Percentiles rank a stretch among this genome's conserved stretches.
phyloP scores from a whole-genome alignment of 2,329 filamentous ascomycete genomes.

The Sclerotiophoma versabilis region DNA sequence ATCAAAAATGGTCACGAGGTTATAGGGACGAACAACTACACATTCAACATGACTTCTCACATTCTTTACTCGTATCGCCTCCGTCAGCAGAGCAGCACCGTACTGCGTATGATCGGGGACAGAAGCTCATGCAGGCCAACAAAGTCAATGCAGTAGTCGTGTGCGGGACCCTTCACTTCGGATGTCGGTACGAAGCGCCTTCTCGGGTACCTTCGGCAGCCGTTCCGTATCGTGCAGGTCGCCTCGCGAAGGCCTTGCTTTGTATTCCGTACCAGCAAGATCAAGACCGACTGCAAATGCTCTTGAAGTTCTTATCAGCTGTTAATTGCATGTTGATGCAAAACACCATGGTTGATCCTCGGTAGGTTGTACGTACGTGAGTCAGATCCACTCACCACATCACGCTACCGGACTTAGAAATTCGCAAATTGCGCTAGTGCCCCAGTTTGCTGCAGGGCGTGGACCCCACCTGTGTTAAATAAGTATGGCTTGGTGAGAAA shows the following conservation, averaged over 20 bases:
- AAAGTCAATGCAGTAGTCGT: not conserved
- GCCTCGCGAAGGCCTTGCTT: not conserved
- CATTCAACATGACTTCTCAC: slow-evolving; percentile 13
- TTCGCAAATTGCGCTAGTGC: slow-evolving; percentile 14
- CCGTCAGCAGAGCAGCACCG: not conserved
- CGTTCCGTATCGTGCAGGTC: not conserved
- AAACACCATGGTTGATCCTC: not conserved
- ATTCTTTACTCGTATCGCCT: not conserved
- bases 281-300: not conserved
- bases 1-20: slow-evolving; percentile 8
- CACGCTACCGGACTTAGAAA: slow-evolving; percentile 16
- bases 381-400: slow-evolving; percentile 14
- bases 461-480: slow-evolving; percentile 14
- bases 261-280: not conserved
- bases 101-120: not conserved
- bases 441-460: slow-evolving; percentile 13
- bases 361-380: not conserved
- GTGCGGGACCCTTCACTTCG: not conserved
- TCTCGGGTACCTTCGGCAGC: slow-evolving; percentile 8
- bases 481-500: slow-evolving; percentile 18
- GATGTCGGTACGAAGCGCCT: not conserved
- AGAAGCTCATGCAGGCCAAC: not conserved
- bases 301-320: not conserved
- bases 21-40: slow-evolving; percentile 7
- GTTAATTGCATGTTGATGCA: not conserved